These are phyloP conservation scores for Leccinum obscurum DNA, from an alignment of 768 basidiomycete genomes.

Conservation along the genomic window DNA sequence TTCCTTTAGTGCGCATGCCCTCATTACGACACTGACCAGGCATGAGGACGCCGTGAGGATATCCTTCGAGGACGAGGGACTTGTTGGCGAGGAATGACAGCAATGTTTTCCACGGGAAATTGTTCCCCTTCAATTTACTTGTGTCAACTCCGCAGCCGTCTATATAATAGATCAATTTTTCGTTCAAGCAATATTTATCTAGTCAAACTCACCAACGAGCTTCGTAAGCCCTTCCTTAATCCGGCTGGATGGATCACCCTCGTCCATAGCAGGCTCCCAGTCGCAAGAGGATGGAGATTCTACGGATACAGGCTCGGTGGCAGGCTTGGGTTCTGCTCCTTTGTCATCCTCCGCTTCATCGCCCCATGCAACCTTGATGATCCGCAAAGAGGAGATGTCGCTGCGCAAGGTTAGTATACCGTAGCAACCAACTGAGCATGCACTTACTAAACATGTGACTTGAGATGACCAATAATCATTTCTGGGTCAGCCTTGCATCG, in stretches of 20 bases:
- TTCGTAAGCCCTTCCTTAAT: not conserved
- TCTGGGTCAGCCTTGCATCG: not conserved
- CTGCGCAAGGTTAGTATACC: not conserved
- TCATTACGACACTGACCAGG: not conserved
- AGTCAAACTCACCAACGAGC: not conserved
- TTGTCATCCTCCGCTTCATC: no score
- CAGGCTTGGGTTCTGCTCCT: no score
- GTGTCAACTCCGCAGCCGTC: not conserved
- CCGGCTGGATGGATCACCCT: no score
- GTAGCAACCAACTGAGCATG: not conserved
- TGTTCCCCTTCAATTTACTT: not conserved
- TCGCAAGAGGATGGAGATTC: no score
- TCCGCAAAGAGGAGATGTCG: no score
- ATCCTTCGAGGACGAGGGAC: not conserved
- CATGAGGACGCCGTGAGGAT: not conserved
- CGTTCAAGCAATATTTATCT: no score
- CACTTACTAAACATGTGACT: slow-evolving; percentile 3
- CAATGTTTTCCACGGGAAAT: not conserved
- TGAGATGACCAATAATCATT: slow-evolving; percentile 4
- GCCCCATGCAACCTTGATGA: no score
- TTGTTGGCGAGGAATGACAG: not conserved
- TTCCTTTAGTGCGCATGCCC: not conserved
- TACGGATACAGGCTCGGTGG: no score
- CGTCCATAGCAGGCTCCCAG: no score
- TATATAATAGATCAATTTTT: not conserved